These are phyloP conservation scores for Fagus crenata DNA, from an alignment of 306 rosid genomes.

Conservation along the genomic window DNA sequence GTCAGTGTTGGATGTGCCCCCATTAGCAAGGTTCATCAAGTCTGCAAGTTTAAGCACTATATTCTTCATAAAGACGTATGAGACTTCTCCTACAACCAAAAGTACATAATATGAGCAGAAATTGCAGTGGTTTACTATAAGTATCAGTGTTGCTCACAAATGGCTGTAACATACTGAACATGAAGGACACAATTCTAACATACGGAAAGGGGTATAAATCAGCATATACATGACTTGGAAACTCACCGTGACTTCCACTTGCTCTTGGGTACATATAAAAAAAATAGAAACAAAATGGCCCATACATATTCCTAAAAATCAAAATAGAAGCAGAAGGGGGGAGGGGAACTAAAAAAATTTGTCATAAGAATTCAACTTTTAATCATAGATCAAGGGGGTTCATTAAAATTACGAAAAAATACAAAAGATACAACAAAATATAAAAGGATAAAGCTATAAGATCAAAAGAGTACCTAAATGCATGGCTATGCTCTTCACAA, in stretches of 20 bases:
- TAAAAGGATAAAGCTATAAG: too few relatives aligned
- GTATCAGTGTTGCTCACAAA: constrained; percentile 1
- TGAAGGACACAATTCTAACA: not conserved
- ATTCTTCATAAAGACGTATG: constrained; percentile 57
- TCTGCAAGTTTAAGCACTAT: constrained; percentile 75
- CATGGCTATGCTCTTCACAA: too few relatives aligned
- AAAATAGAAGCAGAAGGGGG: not conserved
- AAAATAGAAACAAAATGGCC: constrained; percentile 15
- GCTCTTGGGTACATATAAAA: constrained; percentile 52
- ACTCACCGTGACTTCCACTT: not conserved
- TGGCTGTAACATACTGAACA: not conserved
- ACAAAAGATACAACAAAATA: too few relatives aligned
- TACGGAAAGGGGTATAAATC: not conserved
- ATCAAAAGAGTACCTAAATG: too few relatives aligned
- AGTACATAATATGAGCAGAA: constrained; percentile 26
- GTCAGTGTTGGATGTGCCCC: constrained; percentile 38
- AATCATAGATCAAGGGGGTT: not conserved
- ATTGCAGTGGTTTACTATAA: not conserved
- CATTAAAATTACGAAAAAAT: too few relatives aligned
- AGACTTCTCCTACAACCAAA: constrained; percentile 60
- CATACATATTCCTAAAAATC: not conserved
- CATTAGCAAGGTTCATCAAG: constrained; percentile 45
- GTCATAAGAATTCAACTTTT: not conserved
- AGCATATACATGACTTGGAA: not conserved
- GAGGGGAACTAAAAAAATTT: not conserved